These are phyloP conservation scores for Conidiobolus incongruus DNA, from an alignment of 371 early-diverging fungal species.

Conservation along the genomic window DNA sequence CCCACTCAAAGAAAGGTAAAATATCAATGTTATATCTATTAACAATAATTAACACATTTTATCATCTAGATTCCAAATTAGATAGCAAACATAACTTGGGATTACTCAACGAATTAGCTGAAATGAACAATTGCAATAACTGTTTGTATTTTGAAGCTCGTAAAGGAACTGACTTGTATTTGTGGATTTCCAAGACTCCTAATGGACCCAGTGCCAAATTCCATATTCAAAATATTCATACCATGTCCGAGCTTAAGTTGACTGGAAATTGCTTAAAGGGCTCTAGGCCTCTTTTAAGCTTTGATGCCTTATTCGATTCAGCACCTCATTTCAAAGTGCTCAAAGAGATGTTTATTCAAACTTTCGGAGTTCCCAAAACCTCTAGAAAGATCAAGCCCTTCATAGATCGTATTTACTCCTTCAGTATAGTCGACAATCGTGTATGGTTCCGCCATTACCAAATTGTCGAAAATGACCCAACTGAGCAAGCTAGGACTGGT, in stretches of 20 bases:
- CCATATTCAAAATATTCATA: constrained; percentile 88
- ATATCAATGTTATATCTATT: background rate
- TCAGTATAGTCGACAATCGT: constrained; percentile 69
- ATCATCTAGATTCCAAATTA: constrained; percentile 62
- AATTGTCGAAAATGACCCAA: constrained; percentile 25
- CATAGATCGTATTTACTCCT: constrained; percentile 79
- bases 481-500: constrained; percentile 6
- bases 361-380: constrained; percentile 74
- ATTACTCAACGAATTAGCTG: constrained; percentile 84
- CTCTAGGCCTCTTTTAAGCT: constrained; percentile 81
- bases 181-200: constrained; percentile 89
- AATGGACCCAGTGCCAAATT: constrained; percentile 91
- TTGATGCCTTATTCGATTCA: constrained; percentile 75
- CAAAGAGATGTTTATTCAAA: constrained; percentile 75
- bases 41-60: no score
- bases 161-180: constrained; percentile 76
- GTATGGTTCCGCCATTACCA: constrained; percentile 95
- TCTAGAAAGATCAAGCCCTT: constrained; percentile 86
- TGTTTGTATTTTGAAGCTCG: constrained; percentile 85
- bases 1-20: constrained; percentile 75
- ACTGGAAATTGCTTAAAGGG: constrained; percentile 95
- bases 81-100: constrained; percentile 75
- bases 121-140: constrained; percentile 93
- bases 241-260: constrained; percentile 96
- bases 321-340: constrained; percentile 59